These are phyloP conservation scores for Aspergillus ustus DNA, from an alignment of 2,329 filamentous ascomycete species.

Conservation along the genomic window DNA sequence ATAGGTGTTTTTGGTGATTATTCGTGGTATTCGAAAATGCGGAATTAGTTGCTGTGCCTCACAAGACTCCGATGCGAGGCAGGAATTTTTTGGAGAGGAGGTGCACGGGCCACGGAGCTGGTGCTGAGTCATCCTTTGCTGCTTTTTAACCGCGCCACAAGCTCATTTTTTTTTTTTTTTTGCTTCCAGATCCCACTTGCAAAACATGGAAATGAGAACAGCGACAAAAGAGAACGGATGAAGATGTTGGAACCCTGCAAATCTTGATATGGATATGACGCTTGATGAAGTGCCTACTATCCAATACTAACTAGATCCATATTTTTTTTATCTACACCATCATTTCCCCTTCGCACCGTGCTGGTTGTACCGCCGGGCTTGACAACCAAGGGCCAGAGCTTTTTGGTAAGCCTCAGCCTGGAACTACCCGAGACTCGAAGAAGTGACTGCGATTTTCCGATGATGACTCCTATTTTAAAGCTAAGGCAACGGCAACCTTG, in stretches of 20 bases:
- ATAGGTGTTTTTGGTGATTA: slow-evolving; percentile 8
- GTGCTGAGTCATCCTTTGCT: slow-evolving; percentile 25
- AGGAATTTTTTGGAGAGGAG: slow-evolving; percentile 24
- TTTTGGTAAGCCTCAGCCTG: slow-evolving; percentile 31
- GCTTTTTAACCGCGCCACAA: slow-evolving; percentile 17
- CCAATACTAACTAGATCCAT: slow-evolving; percentile 21
- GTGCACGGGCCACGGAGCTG: slow-evolving; percentile 20
- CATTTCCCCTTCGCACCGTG: slow-evolving; percentile 11
- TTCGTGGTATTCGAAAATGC: slow-evolving; percentile 3
- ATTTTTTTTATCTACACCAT: slow-evolving; percentile 11
- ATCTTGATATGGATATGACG: slow-evolving; percentile 21
- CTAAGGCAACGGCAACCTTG: slow-evolving; percentile 54
- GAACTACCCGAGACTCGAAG: slow-evolving; percentile 15
- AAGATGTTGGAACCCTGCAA: slow-evolving; percentile 21
- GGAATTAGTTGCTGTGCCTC: slow-evolving; percentile 24
- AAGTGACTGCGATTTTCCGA: slow-evolving; percentile 35
- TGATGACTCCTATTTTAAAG: slow-evolving; percentile 52
- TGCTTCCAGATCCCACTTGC: slow-evolving; percentile 14
- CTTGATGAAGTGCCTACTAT: slow-evolving; percentile 16
- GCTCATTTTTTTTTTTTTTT: slow-evolving; percentile 9
- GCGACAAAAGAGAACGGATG: slow-evolving; percentile 19
- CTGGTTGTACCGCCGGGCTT: slow-evolving; percentile 15
- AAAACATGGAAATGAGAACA: slow-evolving; percentile 3
- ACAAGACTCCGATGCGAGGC: slow-evolving; percentile 20
- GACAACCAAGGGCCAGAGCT: slow-evolving; percentile 21